These are phyloP conservation scores for Phyllosticta citriasiana DNA, from an alignment of 2,329 filamentous ascomycete genomes.

Conservation along the genomic window DNA sequence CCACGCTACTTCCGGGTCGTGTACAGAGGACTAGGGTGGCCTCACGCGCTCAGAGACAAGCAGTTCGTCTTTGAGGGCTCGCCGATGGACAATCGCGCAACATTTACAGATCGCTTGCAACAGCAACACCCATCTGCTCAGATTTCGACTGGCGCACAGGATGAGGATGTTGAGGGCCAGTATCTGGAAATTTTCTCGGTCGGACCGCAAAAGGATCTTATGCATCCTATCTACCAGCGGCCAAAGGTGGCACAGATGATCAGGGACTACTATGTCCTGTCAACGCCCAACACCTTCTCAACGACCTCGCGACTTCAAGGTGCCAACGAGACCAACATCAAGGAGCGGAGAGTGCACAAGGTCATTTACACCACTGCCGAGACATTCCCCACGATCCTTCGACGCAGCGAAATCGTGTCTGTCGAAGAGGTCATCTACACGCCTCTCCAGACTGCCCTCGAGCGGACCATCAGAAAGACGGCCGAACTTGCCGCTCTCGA, in stretches of 20 bases:
- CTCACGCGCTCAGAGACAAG: conserved; percentile 70
- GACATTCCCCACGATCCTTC: conserved; percentile 80
- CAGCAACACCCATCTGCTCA: conserved; percentile 80
- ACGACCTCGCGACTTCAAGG: conserved; percentile 58
- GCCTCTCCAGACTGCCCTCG: conserved; percentile 78
- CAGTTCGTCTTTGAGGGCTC: conserved; percentile 85
- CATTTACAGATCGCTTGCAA: conserved; percentile 86
- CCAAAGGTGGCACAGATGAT: conserved; percentile 74
- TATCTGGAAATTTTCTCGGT: conserved; percentile 76
- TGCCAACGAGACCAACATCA: conserved; percentile 54
- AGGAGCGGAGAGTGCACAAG: conserved; percentile 74
- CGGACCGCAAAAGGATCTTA: conserved; percentile 70
- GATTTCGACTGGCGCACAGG: conserved; percentile 58
- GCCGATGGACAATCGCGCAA: conserved; percentile 62
- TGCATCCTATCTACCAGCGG: conserved; percentile 77
- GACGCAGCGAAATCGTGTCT: conserved; percentile 73
- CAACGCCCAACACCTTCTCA: conserved; percentile 68
- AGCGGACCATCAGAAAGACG: conserved; percentile 84
- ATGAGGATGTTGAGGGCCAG: conserved; percentile 81
- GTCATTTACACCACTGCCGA: conserved; percentile 74
- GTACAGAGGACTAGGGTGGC: conserved; percentile 85
- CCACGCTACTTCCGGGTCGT: conserved; percentile 86
- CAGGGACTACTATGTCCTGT: conserved; percentile 75
- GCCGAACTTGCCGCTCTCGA: conserved; percentile 71
- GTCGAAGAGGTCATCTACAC: conserved; percentile 56